Percentiles rank a stretch among this genome's conserved stretches.
Conservation (phyloP, 2,329 filamentous ascomycete genomes). For the Leptoxyphium fumago region DNA sequence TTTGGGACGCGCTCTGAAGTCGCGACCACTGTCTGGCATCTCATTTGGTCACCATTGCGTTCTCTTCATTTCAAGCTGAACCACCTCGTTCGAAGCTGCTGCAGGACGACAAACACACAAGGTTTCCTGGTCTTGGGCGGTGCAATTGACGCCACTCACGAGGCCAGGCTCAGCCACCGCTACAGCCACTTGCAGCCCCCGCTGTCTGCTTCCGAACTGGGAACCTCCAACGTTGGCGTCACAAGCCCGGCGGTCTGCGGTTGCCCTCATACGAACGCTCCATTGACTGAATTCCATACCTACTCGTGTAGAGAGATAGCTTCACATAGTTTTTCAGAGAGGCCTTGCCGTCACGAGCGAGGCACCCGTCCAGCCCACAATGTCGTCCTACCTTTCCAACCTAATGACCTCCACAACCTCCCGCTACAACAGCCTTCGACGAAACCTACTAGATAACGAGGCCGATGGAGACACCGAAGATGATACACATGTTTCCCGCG, state of each 20-base stretch:
- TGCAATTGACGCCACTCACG: too few species aligned
- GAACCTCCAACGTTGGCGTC: too few species aligned
- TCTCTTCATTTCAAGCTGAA: too few species aligned
- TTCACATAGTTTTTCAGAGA: neutral
- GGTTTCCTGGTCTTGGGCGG: too few species aligned
- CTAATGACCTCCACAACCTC: constrained; percentile 43
- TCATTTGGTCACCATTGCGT: too few species aligned
- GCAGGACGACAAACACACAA: too few species aligned
- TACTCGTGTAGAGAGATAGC: neutral
- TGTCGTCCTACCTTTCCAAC: constrained; percentile 73
- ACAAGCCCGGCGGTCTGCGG: neutral
- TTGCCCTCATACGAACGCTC: neutral
- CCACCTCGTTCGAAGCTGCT: too few species aligned
- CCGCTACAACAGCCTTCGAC: constrained; percentile 43
- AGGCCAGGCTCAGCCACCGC: too few species aligned
- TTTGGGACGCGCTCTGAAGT: too few species aligned
- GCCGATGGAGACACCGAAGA: constrained; percentile 50
- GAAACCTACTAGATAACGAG: constrained; percentile 51
- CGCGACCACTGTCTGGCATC: too few species aligned
- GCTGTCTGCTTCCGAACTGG: too few species aligned
- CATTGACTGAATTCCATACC: neutral
- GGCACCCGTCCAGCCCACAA: constrained; percentile 22
- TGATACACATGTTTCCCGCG: constrained; percentile 87
- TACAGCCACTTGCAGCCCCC: too few species aligned
- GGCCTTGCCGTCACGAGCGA: neutral